phyloP scores from a whole-genome alignment of 2,329 filamentous ascomycete species.

The Cytospora schulzeri region DNA sequence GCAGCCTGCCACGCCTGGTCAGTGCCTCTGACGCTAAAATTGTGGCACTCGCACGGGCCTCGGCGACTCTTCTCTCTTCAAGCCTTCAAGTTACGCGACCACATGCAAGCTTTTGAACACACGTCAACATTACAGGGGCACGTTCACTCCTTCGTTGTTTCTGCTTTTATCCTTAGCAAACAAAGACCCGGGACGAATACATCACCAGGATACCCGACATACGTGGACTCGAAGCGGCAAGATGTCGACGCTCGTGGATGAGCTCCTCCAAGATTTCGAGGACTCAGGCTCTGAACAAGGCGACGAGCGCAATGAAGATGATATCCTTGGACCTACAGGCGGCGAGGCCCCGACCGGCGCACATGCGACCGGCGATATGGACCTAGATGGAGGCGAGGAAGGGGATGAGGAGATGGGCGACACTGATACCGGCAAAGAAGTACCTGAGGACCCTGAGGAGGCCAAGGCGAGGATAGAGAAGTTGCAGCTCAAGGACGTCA shows the following conservation, averaged over 20 bases:
- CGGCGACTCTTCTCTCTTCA: not conserved
- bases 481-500: constrained; percentile 73
- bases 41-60: constrained; percentile 16
- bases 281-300: constrained; percentile 80
- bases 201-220: not conserved
- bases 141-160: not conserved
- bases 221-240: constrained; percentile 28
- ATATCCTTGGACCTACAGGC: constrained; percentile 47
- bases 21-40: constrained; percentile 16
- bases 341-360: constrained; percentile 41
- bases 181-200: not conserved
- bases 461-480: constrained; percentile 80
- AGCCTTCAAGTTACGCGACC: constrained; percentile 9
- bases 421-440: constrained; percentile 48
- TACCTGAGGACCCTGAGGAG: constrained; percentile 66
- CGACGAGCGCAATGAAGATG: constrained; percentile 57
- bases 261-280: constrained; percentile 89
- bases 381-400: constrained; percentile 63
- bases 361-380: constrained; percentile 50
- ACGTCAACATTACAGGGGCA: not conserved
- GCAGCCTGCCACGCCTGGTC: not conserved
- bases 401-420: constrained; percentile 59
- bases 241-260: constrained; percentile 92
- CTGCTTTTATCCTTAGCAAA: not conserved
- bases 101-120: not conserved